phyloP scores from a whole-genome alignment of 2,329 filamentous ascomycete species.

The Didymella lethalis region DNA sequence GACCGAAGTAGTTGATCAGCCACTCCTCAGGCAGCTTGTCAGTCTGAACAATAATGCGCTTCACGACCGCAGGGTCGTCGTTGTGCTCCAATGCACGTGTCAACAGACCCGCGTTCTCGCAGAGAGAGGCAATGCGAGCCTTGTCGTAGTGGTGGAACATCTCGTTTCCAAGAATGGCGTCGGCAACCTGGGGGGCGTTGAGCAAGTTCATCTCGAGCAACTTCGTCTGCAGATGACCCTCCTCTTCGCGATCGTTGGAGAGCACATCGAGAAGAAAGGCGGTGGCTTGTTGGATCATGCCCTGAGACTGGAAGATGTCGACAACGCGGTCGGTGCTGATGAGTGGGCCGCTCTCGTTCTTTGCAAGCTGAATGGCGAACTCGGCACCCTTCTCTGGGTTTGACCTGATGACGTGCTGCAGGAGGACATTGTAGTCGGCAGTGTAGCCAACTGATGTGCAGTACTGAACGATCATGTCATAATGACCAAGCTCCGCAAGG shows the following conservation, averaged over 20 bases:
- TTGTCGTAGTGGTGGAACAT: slow-evolving; percentile 99
- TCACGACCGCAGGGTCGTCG: slow-evolving; percentile 87
- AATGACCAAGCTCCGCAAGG: slow-evolving; percentile 94
- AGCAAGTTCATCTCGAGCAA: slow-evolving; percentile 97
- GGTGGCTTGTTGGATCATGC: slow-evolving; percentile 96
- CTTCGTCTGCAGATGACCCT: slow-evolving; percentile 91
- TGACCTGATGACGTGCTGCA: slow-evolving; percentile 82
- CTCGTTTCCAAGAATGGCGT: slow-evolving; percentile 96
- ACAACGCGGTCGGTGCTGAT: slow-evolving; percentile 94
- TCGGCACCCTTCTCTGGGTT: slow-evolving; percentile 95
- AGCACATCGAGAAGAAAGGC: slow-evolving; percentile 97
- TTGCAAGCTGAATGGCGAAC: slow-evolving; percentile 91
- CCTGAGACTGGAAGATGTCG: slow-evolving; percentile 97
- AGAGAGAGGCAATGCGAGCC: slow-evolving; percentile 84
- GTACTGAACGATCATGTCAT: slow-evolving; percentile 95
- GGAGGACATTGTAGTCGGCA: slow-evolving; percentile 91
- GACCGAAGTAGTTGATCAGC: slow-evolving; percentile 90
- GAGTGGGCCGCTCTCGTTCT: slow-evolving; percentile 83
- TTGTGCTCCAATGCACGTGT: slow-evolving; percentile 85
- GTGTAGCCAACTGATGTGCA: slow-evolving; percentile 84
- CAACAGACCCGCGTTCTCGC: slow-evolving; percentile 85
- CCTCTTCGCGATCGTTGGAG: slow-evolving; percentile 93
- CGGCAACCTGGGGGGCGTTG: slow-evolving; percentile 95
- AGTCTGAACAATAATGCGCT: slow-evolving; percentile 85
- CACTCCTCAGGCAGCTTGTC: slow-evolving; percentile 91